A percentile compares a stretch with the other conserved stretches of the same genome.
phyloP scores from a whole-genome alignment of 257 asterid species.

The Jasminum sambac region DNA sequence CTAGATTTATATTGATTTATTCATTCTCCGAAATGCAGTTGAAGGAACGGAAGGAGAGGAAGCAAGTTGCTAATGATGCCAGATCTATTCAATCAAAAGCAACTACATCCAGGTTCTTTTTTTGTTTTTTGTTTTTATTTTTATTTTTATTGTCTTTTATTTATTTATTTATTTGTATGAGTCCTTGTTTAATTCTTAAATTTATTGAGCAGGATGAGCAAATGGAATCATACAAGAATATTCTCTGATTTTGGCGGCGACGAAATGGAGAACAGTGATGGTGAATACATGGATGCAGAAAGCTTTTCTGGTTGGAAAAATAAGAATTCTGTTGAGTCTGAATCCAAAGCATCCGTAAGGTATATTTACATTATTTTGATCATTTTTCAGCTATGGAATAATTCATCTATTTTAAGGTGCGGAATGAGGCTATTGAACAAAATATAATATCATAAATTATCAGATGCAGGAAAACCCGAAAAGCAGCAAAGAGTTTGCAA shows the following conservation, averaged over 20 bases:
- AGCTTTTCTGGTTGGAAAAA: slow-evolving; percentile 46
- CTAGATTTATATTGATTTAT: not conserved
- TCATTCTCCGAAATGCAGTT: slow-evolving; percentile 49
- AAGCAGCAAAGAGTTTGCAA: slow-evolving; percentile 67
- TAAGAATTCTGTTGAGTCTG: slow-evolving; percentile 43
- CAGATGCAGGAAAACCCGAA: slow-evolving; percentile 68
- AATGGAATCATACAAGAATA: slow-evolving; percentile 88
- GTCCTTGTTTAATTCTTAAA: slow-evolving; percentile 14
- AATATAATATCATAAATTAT: slow-evolving; percentile 14
- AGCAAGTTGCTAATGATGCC: slow-evolving; percentile 49
- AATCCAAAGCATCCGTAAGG: slow-evolving; percentile 65
- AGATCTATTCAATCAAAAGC: slow-evolving; percentile 67
- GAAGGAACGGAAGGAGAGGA: slow-evolving; percentile 76
- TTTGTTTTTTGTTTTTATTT: not conserved
- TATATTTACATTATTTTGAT: slow-evolving; percentile 34
- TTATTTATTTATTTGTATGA: slow-evolving; percentile 18
- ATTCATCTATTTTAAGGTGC: not conserved
- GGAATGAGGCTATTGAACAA: not conserved
- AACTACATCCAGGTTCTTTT: slow-evolving; percentile 85
- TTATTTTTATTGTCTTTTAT: too few relatives aligned
- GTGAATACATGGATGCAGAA: slow-evolving; percentile 40
- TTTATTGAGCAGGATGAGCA: slow-evolving; percentile 62
- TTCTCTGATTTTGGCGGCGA: slow-evolving; percentile 82
- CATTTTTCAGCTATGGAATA: not conserved
- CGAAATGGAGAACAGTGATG: slow-evolving; percentile 53